phyloP scores from a whole-genome alignment of 1,284 basidiomycete species.

The Melanopsichium pennsylvanicum region DNA sequence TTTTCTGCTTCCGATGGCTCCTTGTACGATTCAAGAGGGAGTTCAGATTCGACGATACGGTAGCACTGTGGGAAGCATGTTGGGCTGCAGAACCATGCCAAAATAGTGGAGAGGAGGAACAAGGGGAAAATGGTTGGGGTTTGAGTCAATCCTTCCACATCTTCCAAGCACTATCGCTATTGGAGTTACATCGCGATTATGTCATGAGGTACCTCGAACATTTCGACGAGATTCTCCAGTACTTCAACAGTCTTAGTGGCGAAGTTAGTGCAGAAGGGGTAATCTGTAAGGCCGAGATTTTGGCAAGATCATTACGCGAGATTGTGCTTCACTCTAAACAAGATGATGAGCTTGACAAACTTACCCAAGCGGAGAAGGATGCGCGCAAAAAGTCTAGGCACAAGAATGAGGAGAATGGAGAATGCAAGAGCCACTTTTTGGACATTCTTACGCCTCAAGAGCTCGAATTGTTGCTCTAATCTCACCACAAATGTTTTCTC shows the following conservation, averaged over 20 bases:
- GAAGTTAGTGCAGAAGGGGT: slow-evolving; percentile 37
- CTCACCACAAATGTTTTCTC: too few relatives aligned
- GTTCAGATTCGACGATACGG: slow-evolving; percentile 86
- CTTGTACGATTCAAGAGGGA: slow-evolving; percentile 72
- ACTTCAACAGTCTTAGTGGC: slow-evolving; percentile 45
- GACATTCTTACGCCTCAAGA: slow-evolving; percentile 6
- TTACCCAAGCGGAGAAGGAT: neutral
- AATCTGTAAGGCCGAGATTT: slow-evolving; percentile 41
- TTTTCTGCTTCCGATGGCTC: slow-evolving; percentile 92
- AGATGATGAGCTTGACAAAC: too few relatives aligned
- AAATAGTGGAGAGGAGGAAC: neutral
- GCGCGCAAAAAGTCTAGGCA: too few relatives aligned
- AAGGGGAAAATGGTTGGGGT: neutral
- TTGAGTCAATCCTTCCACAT: slow-evolving; percentile 77
- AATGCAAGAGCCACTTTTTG: neutral
- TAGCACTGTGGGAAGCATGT: slow-evolving; percentile 82
- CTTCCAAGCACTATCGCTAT: slow-evolving; percentile 89
- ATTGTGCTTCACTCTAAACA: neutral
- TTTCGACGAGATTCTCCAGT: slow-evolving; percentile 68
- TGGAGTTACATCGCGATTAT: slow-evolving; percentile 92
- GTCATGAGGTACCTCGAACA: slow-evolving; percentile 91
- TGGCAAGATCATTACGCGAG: slow-evolving; percentile 29
- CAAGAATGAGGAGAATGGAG: neutral
- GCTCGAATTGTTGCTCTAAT: slow-evolving; percentile 8
- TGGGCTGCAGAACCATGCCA: slow-evolving; percentile 49